Evolutionary conservation across 192 early-diverging fungal species (phyloP).

Genomic region (Chytriomyces confervae): DNA sequence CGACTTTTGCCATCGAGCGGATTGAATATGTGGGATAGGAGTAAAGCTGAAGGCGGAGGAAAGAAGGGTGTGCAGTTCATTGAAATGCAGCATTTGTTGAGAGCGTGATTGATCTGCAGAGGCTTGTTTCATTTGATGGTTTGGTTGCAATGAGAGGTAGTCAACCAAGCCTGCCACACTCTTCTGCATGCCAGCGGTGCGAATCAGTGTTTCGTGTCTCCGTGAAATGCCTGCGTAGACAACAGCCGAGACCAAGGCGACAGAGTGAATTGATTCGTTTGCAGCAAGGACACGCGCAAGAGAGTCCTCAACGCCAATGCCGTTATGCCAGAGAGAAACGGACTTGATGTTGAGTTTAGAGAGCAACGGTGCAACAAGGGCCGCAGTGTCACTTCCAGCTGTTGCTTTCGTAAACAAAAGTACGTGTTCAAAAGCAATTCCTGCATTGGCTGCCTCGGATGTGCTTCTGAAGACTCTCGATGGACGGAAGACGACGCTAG

Average conservation of each 20-base stretch:
- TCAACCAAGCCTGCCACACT: not conserved
- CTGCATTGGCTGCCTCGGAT: not conserved
- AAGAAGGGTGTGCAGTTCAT: not conserved
- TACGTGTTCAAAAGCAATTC: constrained; percentile 1
- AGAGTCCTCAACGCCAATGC: constrained; percentile 5
- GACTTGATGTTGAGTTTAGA: not conserved
- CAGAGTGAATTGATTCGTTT: not conserved
- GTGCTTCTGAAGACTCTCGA: not conserved
- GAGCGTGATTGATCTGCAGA: too few relatives aligned
- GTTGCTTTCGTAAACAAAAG: constrained; percentile 10
- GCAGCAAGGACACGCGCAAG: not conserved
- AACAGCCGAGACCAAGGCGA: not conserved
- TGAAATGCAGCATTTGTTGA: not conserved
- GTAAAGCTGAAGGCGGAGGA: not conserved
- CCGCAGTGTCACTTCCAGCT: not conserved
- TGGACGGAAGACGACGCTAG: not conserved
- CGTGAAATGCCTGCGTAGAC: constrained; percentile 3
- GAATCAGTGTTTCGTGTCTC: not conserved
- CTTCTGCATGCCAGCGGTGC: not conserved
- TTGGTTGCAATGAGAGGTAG: not conserved
- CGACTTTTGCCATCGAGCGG: constrained; percentile 20
- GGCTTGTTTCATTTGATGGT: not conserved
- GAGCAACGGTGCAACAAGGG: not conserved
- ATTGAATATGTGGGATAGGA: not conserved
- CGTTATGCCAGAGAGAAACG: constrained; percentile 16